phyloP scores from a whole-genome alignment of 2,329 filamentous ascomycete genomes.

The Emmonsia crescens region DNA sequence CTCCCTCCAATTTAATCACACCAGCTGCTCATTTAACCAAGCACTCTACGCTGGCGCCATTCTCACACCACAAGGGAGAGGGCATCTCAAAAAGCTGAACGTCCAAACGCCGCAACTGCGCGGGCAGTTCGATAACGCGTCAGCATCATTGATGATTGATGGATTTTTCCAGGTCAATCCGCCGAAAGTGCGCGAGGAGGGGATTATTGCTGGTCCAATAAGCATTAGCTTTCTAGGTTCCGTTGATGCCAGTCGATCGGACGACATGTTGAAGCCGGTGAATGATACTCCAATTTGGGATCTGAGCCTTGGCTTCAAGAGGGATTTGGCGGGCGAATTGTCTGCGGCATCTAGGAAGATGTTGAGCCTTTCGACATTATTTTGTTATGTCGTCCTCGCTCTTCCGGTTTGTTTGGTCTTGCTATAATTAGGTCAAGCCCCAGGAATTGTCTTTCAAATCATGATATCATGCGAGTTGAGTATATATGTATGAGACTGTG shows the following conservation, averaged over 20 bases:
- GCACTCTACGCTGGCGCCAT: not conserved
- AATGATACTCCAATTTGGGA: conserved; percentile 1
- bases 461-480: not conserved
- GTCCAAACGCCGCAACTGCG: not conserved
- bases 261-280: not conserved
- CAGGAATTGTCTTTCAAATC: not conserved
- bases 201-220: not conserved
- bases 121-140: not conserved
- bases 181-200: not conserved
- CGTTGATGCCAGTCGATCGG: not conserved
- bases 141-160: not conserved
- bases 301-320: not conserved
- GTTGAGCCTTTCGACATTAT: not conserved
- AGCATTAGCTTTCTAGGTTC: not conserved
- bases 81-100: not conserved
- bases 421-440: not conserved
- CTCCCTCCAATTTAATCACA: not conserved
- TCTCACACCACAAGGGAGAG: not conserved
- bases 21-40: not conserved
- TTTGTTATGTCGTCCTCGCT: not conserved
- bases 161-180: not conserved
- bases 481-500: not conserved
- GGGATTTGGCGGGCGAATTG: not conserved
- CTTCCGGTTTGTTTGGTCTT: not conserved
- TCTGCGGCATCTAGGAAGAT: not conserved